phyloP scores from a whole-genome alignment of 1,284 basidiomycete genomes.

The Cutaneotrichosporon cyanovorans region DNA sequence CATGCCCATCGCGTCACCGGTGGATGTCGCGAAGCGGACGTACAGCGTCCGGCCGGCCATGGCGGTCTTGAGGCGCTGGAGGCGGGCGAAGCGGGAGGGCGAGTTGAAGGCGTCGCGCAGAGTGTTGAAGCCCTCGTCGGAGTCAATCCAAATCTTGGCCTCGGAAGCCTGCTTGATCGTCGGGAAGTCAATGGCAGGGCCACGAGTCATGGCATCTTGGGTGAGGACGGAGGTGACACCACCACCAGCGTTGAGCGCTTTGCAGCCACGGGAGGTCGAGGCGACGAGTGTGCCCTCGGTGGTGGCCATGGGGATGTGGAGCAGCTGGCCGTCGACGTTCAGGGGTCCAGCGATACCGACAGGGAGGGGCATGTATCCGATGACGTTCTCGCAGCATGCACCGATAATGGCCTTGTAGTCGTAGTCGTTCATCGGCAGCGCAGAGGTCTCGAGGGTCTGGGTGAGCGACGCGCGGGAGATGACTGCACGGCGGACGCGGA shows the following conservation, averaged over 20 bases:
- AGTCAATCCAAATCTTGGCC: slow-evolving; percentile 84
- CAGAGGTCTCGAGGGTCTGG: slow-evolving; percentile 74
- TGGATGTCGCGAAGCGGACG: slow-evolving; percentile 90
- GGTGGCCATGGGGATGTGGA: slow-evolving; percentile 97
- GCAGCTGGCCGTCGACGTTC: slow-evolving; percentile 74
- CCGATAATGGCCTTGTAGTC: slow-evolving; percentile 93
- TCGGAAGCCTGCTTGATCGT: slow-evolving; percentile 67
- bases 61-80: slow-evolving; percentile 73
- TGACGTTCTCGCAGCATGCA: slow-evolving; percentile 98
- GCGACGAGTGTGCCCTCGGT: slow-evolving; percentile 98
- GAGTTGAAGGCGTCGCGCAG: slow-evolving; percentile 87
- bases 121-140: slow-evolving; percentile 65
- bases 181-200: slow-evolving; percentile 95
- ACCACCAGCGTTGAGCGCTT: slow-evolving; percentile 91
- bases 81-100: slow-evolving; percentile 80
- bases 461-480: slow-evolving; percentile 84
- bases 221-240: slow-evolving; percentile 91
- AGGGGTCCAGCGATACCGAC: slow-evolving; percentile 95
- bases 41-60: slow-evolving; percentile 87
- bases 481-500: slow-evolving; percentile 76
- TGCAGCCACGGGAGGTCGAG: slow-evolving; percentile 93
- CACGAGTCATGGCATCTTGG: slow-evolving; percentile 95
- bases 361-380: slow-evolving; percentile 94
- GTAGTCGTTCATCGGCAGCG: slow-evolving; percentile 76
- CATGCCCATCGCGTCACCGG: slow-evolving; percentile 99